Percentiles rank a stretch among this genome's conserved stretches.
Evolutionary conservation across 2,329 filamentous ascomycete genomes (phyloP).

Genomic region (Pestalotiopsis sp.): DNA sequence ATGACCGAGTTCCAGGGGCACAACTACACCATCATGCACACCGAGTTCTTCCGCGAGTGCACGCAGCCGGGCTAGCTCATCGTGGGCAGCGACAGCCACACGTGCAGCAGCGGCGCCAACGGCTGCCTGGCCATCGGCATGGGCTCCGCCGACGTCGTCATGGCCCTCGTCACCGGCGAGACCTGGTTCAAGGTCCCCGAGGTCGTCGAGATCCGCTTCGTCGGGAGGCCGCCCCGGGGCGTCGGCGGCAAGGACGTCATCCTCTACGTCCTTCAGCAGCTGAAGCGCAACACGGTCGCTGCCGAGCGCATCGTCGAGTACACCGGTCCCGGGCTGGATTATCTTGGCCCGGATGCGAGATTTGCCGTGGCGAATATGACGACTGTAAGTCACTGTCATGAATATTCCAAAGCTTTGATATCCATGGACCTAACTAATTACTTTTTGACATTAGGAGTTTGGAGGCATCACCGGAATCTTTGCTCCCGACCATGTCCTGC

Average conservation of each 20-base stretch:
- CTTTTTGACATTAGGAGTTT: slow-evolving; percentile 32
- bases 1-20: slow-evolving; percentile 37
- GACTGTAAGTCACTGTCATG: slow-evolving; percentile 40
- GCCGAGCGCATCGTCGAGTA: slow-evolving; percentile 45
- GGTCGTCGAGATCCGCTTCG: slow-evolving; percentile 37
- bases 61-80: slow-evolving; percentile 44
- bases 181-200: slow-evolving; percentile 49
- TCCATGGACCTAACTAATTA: background rate
- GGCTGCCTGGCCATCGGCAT: slow-evolving; percentile 43
- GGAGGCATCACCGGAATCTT: slow-evolving; percentile 44
- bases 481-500: slow-evolving; percentile 35
- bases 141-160: slow-evolving; percentile 44
- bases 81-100: slow-evolving; percentile 46
- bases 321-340: slow-evolving; percentile 37
- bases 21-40: slow-evolving; percentile 44
- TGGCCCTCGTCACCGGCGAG: slow-evolving; percentile 44
- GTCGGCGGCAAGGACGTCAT: slow-evolving; percentile 47
- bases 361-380: slow-evolving; percentile 50
- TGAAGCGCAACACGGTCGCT: slow-evolving; percentile 47
- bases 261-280: slow-evolving; percentile 39
- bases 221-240: slow-evolving; percentile 34
- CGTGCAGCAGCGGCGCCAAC: slow-evolving; percentile 42
- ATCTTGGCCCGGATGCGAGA: slow-evolving; percentile 41
- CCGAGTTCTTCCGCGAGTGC: slow-evolving; percentile 43
- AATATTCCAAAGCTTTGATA: slow-evolving; percentile 39